Evolutionary conservation across 2,329 filamentous ascomycete genomes (phyloP).

Genomic region (Aspergillus chevalieri): DNA sequence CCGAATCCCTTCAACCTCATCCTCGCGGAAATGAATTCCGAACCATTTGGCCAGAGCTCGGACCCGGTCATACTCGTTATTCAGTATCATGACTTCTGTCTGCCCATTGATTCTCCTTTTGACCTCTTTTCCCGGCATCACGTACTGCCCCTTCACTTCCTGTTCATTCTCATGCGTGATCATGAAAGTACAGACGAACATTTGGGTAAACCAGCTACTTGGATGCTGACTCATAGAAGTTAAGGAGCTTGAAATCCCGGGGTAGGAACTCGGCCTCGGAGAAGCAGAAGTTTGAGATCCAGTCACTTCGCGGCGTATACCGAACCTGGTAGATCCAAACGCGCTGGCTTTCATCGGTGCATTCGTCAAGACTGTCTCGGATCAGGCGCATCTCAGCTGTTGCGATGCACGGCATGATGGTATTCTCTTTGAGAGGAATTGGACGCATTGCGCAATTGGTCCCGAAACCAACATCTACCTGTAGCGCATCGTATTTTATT

Average conservation of each 20-base stretch:
- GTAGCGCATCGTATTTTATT: constrained; percentile 26
- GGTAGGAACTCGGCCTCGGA: constrained; percentile 58
- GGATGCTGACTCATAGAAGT: constrained; percentile 46
- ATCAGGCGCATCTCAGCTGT: constrained; percentile 53
- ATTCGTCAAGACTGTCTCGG: constrained; percentile 43
- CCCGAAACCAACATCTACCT: constrained; percentile 60
- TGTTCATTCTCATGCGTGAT: constrained; percentile 44
- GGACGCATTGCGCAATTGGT: constrained; percentile 55
- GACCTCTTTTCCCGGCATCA: constrained; percentile 47
- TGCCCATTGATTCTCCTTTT: constrained; percentile 50
- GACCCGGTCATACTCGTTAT: constrained; percentile 51
- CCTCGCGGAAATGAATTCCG: constrained; percentile 45
- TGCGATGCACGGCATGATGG: constrained; percentile 41
- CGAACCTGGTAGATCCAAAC: constrained; percentile 61
- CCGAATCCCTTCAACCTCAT: constrained; percentile 47
- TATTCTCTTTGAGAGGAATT: constrained; percentile 45
- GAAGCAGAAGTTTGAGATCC: constrained; percentile 61
- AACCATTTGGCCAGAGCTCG: constrained; percentile 48
- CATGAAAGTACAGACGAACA: constrained; percentile 50
- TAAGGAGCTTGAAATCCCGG: constrained; percentile 57
- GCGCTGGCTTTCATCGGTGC: constrained; percentile 39
- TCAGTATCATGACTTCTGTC: constrained; percentile 45
- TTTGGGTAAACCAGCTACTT: constrained; percentile 50
- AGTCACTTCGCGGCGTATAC: constrained; percentile 44
- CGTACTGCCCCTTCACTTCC: constrained; percentile 47